Evolutionary conservation across 768 basidiomycete genomes (phyloP).

Genomic region (Pholiota conissans): DNA sequence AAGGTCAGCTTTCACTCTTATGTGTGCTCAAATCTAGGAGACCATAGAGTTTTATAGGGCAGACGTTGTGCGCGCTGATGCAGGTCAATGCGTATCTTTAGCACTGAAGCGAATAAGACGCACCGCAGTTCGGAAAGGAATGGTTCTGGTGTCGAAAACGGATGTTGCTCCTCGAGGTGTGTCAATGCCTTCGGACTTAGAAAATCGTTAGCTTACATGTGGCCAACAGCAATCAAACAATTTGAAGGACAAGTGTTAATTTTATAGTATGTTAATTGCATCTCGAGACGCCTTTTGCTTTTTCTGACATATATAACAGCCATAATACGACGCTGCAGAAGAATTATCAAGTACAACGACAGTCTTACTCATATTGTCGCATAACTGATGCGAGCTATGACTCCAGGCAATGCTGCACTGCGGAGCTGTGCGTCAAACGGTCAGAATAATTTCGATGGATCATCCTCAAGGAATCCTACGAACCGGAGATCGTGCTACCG

Average conservation of each 20-base stretch:
- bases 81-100: slow-evolving; percentile 93
- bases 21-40: background rate
- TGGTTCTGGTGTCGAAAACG: slow-evolving; percentile 85
- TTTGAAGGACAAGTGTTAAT: slow-evolving; percentile 96
- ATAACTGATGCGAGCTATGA: background rate
- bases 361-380: slow-evolving; percentile 45
- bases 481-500: slow-evolving; percentile 92
- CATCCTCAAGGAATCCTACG: slow-evolving; percentile 86
- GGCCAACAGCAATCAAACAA: slow-evolving; percentile 60
- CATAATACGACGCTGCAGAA: slow-evolving; percentile 92
- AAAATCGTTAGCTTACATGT: slow-evolving; percentile 1
- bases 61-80: slow-evolving; percentile 81
- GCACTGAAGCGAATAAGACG: slow-evolving; percentile 89
- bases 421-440: slow-evolving; percentile 91
- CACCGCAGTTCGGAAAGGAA: slow-evolving; percentile 85
- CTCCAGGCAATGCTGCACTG: slow-evolving; percentile 6
- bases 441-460: slow-evolving; percentile 88
- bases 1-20: slow-evolving; percentile 43
- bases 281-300: background rate
- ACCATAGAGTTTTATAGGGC: slow-evolving; percentile 46
- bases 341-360: slow-evolving; percentile 95
- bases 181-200: slow-evolving; percentile 8
- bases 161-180: slow-evolving; percentile 77
- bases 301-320: slow-evolving; percentile 33
- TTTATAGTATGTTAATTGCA: slow-evolving; percentile 64